Conservation (phyloP, 495 filamentous ascomycete genomes). For the Hypoxylon cercidicola region DNA sequence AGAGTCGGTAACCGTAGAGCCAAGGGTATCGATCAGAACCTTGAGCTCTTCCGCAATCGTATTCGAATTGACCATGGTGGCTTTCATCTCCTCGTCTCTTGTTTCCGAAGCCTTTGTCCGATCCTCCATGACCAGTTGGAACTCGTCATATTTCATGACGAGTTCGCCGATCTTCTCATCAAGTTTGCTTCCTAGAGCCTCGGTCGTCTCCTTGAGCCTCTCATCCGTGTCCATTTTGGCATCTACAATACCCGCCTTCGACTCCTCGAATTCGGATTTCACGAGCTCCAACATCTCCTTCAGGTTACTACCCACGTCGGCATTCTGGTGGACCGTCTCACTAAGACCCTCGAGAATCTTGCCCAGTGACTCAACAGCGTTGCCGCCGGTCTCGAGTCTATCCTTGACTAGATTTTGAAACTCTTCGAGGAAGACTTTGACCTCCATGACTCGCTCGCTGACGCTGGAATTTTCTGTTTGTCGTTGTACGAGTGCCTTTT, state of each 20-base stretch:
- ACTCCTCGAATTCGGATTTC: conserved; percentile 82
- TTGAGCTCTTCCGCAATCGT: conserved; percentile 85
- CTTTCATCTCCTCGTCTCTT: conserved; percentile 71
- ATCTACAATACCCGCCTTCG: conserved; percentile 73
- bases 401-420: conserved; percentile 59
- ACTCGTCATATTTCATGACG: conserved; percentile 83
- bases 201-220: conserved; percentile 73
- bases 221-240: conserved; percentile 80
- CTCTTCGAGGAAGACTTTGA: conserved; percentile 62
- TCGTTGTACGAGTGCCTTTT: conserved; percentile 82
- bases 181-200: conserved; percentile 77
- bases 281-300: conserved; percentile 84
- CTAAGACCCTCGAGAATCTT: conserved; percentile 71
- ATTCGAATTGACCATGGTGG: conserved; percentile 76
- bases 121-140: conserved; percentile 73
- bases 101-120: conserved; percentile 74
- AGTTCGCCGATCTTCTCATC: conserved; percentile 82
- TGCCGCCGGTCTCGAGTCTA: conserved; percentile 62
- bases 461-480: conserved; percentile 62
- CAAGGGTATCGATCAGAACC: conserved; percentile 83
- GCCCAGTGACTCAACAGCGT: conserved; percentile 60
- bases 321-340: conserved; percentile 66
- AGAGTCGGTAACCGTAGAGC: conserved; percentile 81
- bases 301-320: conserved; percentile 67
- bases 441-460: conserved; percentile 60